Base-by-base conservation (phyloP, 2,329 filamentous ascomycete species). In the Ophiosphaerella herpotricha region DNA sequence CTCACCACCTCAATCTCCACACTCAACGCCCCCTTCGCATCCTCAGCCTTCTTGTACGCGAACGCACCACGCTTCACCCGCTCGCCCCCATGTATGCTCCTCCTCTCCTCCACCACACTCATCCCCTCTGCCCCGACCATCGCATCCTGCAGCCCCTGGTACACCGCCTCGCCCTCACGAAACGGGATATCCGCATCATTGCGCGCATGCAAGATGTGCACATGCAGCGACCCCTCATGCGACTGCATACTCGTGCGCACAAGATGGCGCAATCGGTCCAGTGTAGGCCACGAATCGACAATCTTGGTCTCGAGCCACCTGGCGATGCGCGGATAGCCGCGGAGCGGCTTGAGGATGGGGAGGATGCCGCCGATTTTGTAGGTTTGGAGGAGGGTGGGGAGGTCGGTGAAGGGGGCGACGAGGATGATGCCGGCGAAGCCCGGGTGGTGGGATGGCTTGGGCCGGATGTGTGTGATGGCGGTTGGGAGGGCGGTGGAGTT, bases 131-230 rank as follows among this genome's bases (percentile, higher is more conserved):
- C 51, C 42, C 65, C 60, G 61, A 70, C 23, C 65, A 72, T 50
- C 48, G 63, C 31, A 1, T 44, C 46, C 42, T 72, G 62, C 7
- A 73, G 53, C 1, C 54, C 58, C 32, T 44, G 44, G 35, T 62
- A 73, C 32, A 73, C 34, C 0, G 48, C 70, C 37, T 70, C 60
- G 26, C 85, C 85, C 64, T 91, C 86, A 1, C 77, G 80, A 75
- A 85, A 93, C 0, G 89, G 86, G 52, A 97, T 96, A 61, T 96
- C 90, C 50, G 78, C 77, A 68, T 97, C 93, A 64, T 96, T 84
- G 46, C 82, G 81, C 13, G 91, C 89, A 63, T 97, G 93, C 2
- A 97, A 75, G 36, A 97, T 75, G 18, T 86, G 80, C 8, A 94
- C 48, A 13, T 52, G 46, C 0, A 60, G 47, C 21, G 56, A 1